These are phyloP conservation scores for Carpinus fangiana DNA, from an alignment of 306 rosid genomes.

Conservation along the genomic window DNA sequence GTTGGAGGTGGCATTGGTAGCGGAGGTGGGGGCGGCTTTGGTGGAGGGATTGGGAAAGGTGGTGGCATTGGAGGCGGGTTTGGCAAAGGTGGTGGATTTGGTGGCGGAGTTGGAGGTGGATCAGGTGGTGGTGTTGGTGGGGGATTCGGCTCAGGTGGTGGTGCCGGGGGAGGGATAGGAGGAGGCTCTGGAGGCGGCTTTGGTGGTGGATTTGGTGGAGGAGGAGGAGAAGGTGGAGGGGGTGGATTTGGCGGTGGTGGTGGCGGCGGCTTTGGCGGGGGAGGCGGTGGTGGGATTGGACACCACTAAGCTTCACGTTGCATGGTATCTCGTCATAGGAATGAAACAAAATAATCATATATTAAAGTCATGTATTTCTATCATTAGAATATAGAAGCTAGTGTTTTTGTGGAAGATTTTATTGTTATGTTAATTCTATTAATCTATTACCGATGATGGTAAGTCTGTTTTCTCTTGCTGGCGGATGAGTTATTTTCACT, in stretches of 20 bases:
- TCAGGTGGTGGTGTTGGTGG: conserved; percentile 33
- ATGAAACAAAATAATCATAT: background rate
- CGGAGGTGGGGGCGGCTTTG: conserved; percentile 25
- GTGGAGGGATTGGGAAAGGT: conserved; percentile 20
- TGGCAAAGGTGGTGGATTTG: conserved; percentile 20
- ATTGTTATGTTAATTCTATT: background rate
- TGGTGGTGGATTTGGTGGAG: conserved; percentile 39
- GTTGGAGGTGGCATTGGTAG: conserved; percentile 24
- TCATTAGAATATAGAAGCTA: background rate
- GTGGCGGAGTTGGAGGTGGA: conserved; percentile 11
- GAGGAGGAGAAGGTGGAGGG: conserved; percentile 24
- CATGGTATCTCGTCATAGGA: conserved; percentile 4
- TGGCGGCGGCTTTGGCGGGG: conserved; percentile 38
- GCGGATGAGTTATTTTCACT: background rate
- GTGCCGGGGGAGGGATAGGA: conserved; percentile 18
- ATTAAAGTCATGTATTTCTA: background rate
- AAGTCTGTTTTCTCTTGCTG: background rate
- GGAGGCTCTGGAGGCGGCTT: conserved; percentile 3
- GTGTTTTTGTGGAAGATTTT: background rate
- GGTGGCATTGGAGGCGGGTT: conserved; percentile 20
- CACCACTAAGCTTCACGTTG: conserved; percentile 42
- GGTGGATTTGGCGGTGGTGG: conserved; percentile 35
- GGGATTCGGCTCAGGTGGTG: conserved; percentile 22
- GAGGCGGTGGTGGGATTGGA: conserved; percentile 45
- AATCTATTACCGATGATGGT: background rate